Conservation (phyloP, 2,329 filamentous ascomycete genomes). For the Colletotrichum limetticola region DNA sequence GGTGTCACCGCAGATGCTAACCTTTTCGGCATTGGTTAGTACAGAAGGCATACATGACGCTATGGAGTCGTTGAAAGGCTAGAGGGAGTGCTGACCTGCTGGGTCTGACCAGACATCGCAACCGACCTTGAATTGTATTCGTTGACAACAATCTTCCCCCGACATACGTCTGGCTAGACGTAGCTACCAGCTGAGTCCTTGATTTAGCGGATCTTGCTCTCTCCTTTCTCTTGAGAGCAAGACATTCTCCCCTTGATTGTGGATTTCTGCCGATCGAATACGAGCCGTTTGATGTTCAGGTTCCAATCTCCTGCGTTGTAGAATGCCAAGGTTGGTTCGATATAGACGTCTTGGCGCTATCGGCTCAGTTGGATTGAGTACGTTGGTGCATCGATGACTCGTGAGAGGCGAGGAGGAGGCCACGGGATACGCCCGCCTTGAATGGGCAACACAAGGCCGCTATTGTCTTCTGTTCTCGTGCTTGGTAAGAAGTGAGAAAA, state of each 20-base stretch:
- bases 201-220: neutral
- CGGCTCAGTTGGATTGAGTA: neutral
- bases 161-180: neutral
- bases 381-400: too few relatives aligned
- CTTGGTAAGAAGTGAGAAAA: neutral
- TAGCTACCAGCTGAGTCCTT: neutral
- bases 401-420: neutral
- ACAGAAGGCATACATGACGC: neutral
- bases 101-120: too few relatives aligned
- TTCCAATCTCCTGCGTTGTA: conserved; percentile 2
- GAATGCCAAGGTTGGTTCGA: conserved; percentile 11
- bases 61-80: too few relatives aligned
- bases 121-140: too few relatives aligned
- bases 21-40: neutral
- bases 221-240: neutral
- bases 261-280: conserved; percentile 5
- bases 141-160: neutral
- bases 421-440: neutral
- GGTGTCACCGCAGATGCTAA: neutral
- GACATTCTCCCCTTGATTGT: neutral
- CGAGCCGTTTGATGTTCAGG: conserved; percentile 3
- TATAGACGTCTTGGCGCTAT: conserved; percentile 17
- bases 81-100: too few relatives aligned
- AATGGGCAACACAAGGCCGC: neutral
- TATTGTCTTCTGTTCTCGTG: neutral